A percentile compares a stretch with the other conserved stretches of the same genome.
Conservation (phyloP, 345 rosid species). For the Streptanthus diversifolius region DNA sequence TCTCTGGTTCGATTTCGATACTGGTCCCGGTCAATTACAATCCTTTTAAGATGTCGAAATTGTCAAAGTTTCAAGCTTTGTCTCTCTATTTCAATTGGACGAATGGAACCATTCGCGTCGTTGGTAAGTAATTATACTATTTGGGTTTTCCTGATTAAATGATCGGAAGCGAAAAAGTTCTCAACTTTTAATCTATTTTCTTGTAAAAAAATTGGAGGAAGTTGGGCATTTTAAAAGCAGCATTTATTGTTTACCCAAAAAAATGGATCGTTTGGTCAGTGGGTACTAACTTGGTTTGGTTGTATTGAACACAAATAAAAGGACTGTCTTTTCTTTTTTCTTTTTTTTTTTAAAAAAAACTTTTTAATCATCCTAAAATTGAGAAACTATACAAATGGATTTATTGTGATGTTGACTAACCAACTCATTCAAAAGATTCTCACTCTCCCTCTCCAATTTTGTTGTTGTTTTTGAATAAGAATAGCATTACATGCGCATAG, state of each 20-base stretch:
- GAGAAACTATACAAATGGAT: not conserved
- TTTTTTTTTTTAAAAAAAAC: not conserved
- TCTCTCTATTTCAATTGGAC: not conserved
- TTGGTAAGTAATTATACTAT: not conserved
- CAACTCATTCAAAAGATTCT: constrained; percentile 15
- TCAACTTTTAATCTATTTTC: not conserved
- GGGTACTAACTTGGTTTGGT: not conserved
- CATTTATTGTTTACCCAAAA: constrained; percentile 7
- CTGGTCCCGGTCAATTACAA: constrained; percentile 12
- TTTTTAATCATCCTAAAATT: not conserved
- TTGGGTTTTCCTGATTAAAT: not conserved
- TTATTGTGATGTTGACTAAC: constrained; percentile 14
- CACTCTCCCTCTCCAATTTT: not conserved
- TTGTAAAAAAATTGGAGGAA: not conserved
- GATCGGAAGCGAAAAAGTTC: not conserved
- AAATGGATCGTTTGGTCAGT: not conserved
- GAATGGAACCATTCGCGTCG: too few species aligned
- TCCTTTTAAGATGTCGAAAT: not conserved
- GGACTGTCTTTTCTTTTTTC: too few species aligned
- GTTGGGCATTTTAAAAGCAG: not conserved
- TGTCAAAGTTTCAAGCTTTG: constrained; percentile 4
- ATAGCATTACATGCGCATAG: not conserved
- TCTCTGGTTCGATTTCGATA: not conserved
- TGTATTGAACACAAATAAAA: not conserved
- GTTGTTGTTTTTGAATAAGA: constrained; percentile 4